Conservation (phyloP, 371 early-diverging fungal species). For the Lichtheimia hyalospora region DNA sequence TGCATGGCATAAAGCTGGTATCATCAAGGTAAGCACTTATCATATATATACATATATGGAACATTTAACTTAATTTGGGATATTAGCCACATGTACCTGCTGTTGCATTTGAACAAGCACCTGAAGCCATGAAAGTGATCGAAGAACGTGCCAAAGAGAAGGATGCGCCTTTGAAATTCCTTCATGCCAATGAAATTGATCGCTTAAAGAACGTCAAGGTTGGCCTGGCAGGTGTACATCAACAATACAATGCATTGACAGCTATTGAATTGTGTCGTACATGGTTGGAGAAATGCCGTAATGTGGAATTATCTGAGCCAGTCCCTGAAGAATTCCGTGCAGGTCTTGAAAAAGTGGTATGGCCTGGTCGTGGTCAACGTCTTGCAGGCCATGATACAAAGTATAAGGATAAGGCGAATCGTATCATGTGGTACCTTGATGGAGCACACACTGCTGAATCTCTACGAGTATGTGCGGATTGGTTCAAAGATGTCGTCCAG, state of each 20-base stretch:
- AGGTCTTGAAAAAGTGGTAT: slow-evolving; percentile 69
- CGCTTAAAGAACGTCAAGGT: slow-evolving; percentile 16
- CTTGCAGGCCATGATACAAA: slow-evolving; percentile 32
- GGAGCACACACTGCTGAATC: slow-evolving; percentile 96
- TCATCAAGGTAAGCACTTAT: slow-evolving; percentile 66
- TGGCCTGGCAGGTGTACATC: slow-evolving; percentile 81
- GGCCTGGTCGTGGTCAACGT: slow-evolving; percentile 92
- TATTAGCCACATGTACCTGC: slow-evolving; percentile 59
- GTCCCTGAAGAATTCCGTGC: slow-evolving; percentile 51
- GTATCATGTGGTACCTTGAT: slow-evolving; percentile 79
- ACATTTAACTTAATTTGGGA: slow-evolving; percentile 12
- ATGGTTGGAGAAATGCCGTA: slow-evolving; percentile 56
- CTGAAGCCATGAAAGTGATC: slow-evolving; percentile 72
- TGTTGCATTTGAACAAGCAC: slow-evolving; percentile 70
- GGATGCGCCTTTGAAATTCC: slow-evolving; percentile 24
- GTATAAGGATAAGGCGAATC: slow-evolving; percentile 33
- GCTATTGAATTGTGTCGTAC: slow-evolving; percentile 69
- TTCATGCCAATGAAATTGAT: slow-evolving; percentile 13
- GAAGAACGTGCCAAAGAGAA: slow-evolving; percentile 68
- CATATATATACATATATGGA: no score
- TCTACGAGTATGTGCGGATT: slow-evolving; percentile 74
- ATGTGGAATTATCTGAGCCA: slow-evolving; percentile 20
- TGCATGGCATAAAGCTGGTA: slow-evolving; percentile 95
- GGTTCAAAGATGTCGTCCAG: slow-evolving; percentile 59
- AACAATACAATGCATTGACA: slow-evolving; percentile 80